Evolutionary conservation across 768 basidiomycete species (phyloP), one percentile per base, ranked within the genome.

Genomic region (Auriscalpium vulgare): DNA sequence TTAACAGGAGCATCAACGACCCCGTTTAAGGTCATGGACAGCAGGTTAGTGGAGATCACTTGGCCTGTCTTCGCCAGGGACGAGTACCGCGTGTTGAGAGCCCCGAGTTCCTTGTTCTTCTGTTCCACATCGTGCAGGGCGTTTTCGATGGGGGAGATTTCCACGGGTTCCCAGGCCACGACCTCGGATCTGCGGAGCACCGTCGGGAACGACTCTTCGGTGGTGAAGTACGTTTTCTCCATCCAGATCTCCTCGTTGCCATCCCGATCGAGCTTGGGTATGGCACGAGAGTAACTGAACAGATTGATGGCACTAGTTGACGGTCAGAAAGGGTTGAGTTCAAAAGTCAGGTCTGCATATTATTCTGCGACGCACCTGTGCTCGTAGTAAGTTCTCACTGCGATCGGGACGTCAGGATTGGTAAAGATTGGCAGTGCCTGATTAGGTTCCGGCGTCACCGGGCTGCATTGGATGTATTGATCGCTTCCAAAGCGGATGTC

Each of bases 111-210:
- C 64, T 83, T 83, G 0, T 88, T 90, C 68, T 87, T 91, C 59
- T 78, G 75, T 61, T 88, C 82, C 21, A 98, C 84, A 57, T 95
- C 93, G 29, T 78, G 75, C 8, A 95, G 72, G 1, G 95, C 94
- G 52, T 78, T 86, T 62, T 92, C 86, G 17, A 97, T 73, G 0
- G 95, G 94, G 1, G 91, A 91, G 47, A 95, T 83, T 67, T 95
- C 88, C 51, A 82, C 74, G 17, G 86, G 72, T 46, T 84, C 80
- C 46, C 83, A 70, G 38, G 79, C 82, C 35, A 91, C 74, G 45
- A 97, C 82, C 65, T 97, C 94, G 1, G 91, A 93, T 21, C 95
- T 82, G 36, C 89, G 83, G 38, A 97, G 79, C 3, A 97, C 88
- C 0, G 93, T 94, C 0, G 95, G 95, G 72, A 95, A 94, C 4